Base-by-base conservation (phyloP, 2,329 filamentous ascomycete genomes). In the Cryphonectria parasitica region DNA sequence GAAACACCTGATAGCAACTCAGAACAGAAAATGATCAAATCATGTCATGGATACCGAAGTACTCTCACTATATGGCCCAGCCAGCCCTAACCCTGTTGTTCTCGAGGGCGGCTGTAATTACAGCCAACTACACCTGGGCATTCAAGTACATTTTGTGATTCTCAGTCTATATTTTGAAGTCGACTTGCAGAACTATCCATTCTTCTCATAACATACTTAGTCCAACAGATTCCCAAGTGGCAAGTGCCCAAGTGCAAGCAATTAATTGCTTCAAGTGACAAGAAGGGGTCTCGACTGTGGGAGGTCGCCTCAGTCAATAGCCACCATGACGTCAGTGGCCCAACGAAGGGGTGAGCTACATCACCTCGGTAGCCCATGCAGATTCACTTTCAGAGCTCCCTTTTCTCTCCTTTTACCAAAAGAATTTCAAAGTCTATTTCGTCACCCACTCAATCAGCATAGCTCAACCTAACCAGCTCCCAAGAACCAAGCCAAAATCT, bases 241-340 rank as follows among this genome's bases (percentile, higher is more conserved):
- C 25, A 28, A 28, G 52, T 56, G 52, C 10, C 28, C 3, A 17
- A 19, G 54, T 34, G 8, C 28, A 58, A 58, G 54, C 8, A 17
- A 19, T 34, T 58, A 17, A 19, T 34, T 58, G 25, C 52, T 28
- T 31, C 25, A 28, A 17, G 52, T 19, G 54, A 31, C 6, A 31
- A 34, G 54, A 17, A 17, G 54, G 54, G 28, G 25, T 17, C 13
- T 17, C 3, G 54, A 8, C 31, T 19, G 39, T 36, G 31, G 31
- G n/a, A 60, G 22, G 34, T 58, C 54, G 4, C 58, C 58, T 61
- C 8, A 61, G 28, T 58, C 13, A 34, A 31, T 41, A 25, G 66
- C 65, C 69, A 71, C 66, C 66, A 71, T 71, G 69, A 71, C 69
- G 69, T 71, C 67, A 71, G 41, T 22, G n/a, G 36, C 45, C 36